Base-by-base conservation (phyloP, 352 stramenopile genomes). In the Pythium biforme region DNA sequence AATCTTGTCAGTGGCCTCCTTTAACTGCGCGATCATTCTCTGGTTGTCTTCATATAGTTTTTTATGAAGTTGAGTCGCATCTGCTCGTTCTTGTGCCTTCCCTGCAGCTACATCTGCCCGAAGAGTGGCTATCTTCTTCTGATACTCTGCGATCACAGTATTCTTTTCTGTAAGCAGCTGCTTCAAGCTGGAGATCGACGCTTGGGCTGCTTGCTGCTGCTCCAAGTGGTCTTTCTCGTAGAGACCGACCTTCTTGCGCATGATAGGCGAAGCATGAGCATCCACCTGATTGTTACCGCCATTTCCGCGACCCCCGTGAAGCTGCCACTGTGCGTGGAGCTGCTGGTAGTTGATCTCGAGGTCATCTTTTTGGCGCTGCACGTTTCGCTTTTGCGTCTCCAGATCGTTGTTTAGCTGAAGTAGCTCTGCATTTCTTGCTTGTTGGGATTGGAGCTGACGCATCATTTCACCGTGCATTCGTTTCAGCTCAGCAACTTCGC, bases 31-130 rank as follows among this genome's bases (percentile, higher is more conserved):
- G 55, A 94, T 92, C 71, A 88, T 83, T 29, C 69, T 66, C 58
- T 92, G 81, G 54, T 94, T 92, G 5, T 94, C 86, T 45, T 91
- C 80, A 43, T 82, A 90, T 1, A 94, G 68, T 55, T 86, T 81
- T 60, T 82, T 81, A 59, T 90, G 87, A 3, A 86, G 62, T 14
- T 77, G 72, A 4, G 83, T 74, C 0, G 70, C 72, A 46, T 90
- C 82, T 5, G 76, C 52, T 43, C 83, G 82, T 49, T 83, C 79
- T 23, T 86, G 71, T 1, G 72, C 73, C 50, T 86, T 83, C 27
- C 66, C 63, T 33, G 85, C 71, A 14, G 74, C 76, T 29, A 73
- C 70, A 15, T 86, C 82, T 1, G 65, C 69, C 6, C 81, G 82
- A 23, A 90, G 43, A 23, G 63, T 55, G 7, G 70, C 64, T 41